These are phyloP conservation scores for Cyberlindnera japonica DNA, from an alignment of 805 yeast species.

Conservation along the genomic window DNA sequence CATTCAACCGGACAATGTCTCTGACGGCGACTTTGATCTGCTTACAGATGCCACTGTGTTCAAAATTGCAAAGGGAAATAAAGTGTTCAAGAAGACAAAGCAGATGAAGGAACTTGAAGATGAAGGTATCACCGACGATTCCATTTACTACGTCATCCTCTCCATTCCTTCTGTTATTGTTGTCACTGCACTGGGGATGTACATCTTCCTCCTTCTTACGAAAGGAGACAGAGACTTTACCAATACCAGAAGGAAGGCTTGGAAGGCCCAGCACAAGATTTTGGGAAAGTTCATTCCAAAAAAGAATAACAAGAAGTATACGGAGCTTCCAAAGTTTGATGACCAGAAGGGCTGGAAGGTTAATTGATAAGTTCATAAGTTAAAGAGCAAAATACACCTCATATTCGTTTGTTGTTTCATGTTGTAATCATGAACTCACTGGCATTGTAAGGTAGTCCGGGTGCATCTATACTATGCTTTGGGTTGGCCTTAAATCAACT, in stretches of 20 bases:
- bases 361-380: too few species aligned
- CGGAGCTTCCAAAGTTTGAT: slow-evolving; percentile 38
- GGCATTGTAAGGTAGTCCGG: too few species aligned
- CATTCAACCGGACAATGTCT: slow-evolving; percentile 66
- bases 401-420: too few species aligned
- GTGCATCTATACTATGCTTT: too few species aligned
- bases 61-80: slow-evolving; percentile 34
- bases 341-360: slow-evolving; percentile 11
- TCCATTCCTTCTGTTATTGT: slow-evolving; percentile 66
- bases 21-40: slow-evolving; percentile 63
- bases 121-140: slow-evolving; percentile 42
- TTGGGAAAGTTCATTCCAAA: slow-evolving; percentile 37
- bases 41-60: slow-evolving; percentile 52
- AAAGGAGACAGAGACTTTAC: slow-evolving; percentile 53
- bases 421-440: too few species aligned
- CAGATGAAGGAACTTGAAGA: slow-evolving; percentile 40
- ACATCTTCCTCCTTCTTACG: slow-evolving; percentile 56
- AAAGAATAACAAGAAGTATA: slow-evolving; percentile 36
- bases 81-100: slow-evolving; percentile 41
- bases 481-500: not conserved
- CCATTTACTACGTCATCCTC: slow-evolving; percentile 60
- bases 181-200: slow-evolving; percentile 58
- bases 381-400: too few species aligned
- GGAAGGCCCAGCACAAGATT: slow-evolving; percentile 35
- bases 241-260: slow-evolving; percentile 34